phyloP scores from a whole-genome alignment of 306 rosid genomes.

The Oemleria cerasiformis region DNA sequence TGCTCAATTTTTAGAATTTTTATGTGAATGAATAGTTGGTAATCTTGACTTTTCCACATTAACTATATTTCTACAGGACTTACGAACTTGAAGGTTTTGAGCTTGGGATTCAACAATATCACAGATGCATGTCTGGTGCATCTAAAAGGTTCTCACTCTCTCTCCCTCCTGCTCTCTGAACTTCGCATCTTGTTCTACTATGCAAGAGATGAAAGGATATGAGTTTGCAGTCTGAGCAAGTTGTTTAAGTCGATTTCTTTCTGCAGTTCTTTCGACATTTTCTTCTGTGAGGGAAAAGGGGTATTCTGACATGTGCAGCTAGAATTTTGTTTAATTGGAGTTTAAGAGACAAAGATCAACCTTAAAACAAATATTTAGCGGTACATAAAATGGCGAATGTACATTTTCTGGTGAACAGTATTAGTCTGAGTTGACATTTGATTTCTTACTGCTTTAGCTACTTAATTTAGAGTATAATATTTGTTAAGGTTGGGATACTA shows the following conservation, averaged over 20 bases:
- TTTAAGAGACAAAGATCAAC: not conserved
- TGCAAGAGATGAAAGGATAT: too few species aligned
- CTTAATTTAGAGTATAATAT: not conserved
- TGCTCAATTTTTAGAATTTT: not conserved
- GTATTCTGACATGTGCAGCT: not conserved
- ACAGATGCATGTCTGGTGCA: conserved; percentile 55
- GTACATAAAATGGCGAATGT: not conserved
- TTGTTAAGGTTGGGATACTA: not conserved
- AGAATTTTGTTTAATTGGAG: not conserved
- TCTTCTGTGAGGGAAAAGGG: not conserved
- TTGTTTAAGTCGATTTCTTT: too few species aligned
- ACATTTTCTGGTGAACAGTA: too few species aligned
- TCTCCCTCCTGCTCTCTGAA: not conserved
- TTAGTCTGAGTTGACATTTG: too few species aligned
- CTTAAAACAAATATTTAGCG: not conserved
- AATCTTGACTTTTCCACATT: not conserved
- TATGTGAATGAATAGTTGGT: not conserved
- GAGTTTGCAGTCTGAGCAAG: too few species aligned
- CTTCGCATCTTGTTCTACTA: too few species aligned
- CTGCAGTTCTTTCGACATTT: too few species aligned
- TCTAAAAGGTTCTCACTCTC: conserved; percentile 50
- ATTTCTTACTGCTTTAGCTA: too few species aligned
- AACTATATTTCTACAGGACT: conserved; percentile 41
- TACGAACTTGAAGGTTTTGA: conserved; percentile 50
- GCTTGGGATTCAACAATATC: conserved; percentile 58